These are phyloP conservation scores for Boletus albobrunnescens DNA, from an alignment of 1,284 basidiomycete genomes.

Conservation along the genomic window DNA sequence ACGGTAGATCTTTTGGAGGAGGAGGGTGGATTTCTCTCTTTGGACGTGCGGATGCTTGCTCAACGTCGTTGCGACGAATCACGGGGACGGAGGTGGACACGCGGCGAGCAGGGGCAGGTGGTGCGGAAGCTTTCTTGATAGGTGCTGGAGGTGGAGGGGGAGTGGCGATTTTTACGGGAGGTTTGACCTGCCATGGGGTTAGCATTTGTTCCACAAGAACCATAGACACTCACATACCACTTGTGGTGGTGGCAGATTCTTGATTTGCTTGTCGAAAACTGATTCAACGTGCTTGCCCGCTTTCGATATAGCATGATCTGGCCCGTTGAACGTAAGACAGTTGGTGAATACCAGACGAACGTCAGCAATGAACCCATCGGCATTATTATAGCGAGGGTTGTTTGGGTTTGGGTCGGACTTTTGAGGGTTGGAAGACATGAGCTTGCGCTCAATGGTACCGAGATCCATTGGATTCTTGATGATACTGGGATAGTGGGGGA, in stretches of 20 bases:
- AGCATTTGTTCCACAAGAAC: conserved; percentile 16
- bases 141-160: conserved; percentile 33
- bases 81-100: conserved; percentile 75
- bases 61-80: conserved; percentile 67
- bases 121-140: conserved; percentile 43
- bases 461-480: conserved; percentile 95
- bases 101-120: conserved; percentile 46
- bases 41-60: conserved; percentile 65
- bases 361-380: conserved; percentile 79
- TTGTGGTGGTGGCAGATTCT: conserved; percentile 72
- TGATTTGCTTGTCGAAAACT: conserved; percentile 85
- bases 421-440: conserved; percentile 70
- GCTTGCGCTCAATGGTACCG: conserved; percentile 88
- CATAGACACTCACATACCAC: conserved; percentile 53
- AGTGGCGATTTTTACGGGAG: conserved; percentile 51
- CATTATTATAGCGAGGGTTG: conserved; percentile 70
- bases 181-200: conserved; percentile 42
- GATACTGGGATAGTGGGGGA: conserved; percentile 88
- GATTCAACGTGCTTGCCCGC: conserved; percentile 83
- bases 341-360: conserved; percentile 87
- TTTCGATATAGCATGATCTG: conserved; percentile 74
- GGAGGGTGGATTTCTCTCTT: conserved; percentile 98
- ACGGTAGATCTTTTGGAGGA: conserved; percentile 86
- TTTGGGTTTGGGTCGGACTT: conserved; percentile 66
- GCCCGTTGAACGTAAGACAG: conserved; percentile 89